Evolutionary conservation across 192 early-diverging fungal genomes (phyloP).

Genomic region (Coemansia sp.): DNA sequence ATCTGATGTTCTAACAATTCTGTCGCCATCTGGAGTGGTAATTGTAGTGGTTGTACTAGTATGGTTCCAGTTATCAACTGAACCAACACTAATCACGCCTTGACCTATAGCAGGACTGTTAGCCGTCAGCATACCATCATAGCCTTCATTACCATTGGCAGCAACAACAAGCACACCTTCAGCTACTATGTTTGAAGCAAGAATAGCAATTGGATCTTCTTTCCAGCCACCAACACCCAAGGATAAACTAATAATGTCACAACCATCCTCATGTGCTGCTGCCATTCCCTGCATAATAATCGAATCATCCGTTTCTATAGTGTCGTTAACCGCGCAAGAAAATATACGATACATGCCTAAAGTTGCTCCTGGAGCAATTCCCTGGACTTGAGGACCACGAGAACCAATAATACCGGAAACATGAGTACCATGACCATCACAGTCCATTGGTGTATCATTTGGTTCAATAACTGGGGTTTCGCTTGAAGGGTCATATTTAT

Average conservation of each 20-base stretch:
- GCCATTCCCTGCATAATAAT: conserved; percentile 63
- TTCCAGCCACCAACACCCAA: conserved; percentile 60
- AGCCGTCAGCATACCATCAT: conserved; percentile 57
- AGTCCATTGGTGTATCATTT: conserved; percentile 52
- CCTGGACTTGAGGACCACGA: conserved; percentile 46
- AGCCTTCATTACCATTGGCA: conserved; percentile 77
- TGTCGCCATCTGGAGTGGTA: neutral
- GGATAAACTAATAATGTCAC: conserved; percentile 66
- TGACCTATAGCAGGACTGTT: conserved; percentile 54
- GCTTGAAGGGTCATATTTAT: conserved; percentile 14
- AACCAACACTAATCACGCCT: conserved; percentile 62
- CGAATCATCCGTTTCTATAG: conserved; percentile 38
- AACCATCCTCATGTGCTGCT: conserved; percentile 41
- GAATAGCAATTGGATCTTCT: conserved; percentile 51
- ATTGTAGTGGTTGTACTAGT: neutral
- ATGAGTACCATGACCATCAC: conserved; percentile 70
- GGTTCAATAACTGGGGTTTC: conserved; percentile 50
- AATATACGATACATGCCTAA: conserved; percentile 68
- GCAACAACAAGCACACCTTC: conserved; percentile 62
- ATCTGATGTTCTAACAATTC: neutral
- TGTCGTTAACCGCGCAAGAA: conserved; percentile 45
- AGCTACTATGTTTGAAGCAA: conserved; percentile 48
- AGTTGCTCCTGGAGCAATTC: conserved; percentile 67
- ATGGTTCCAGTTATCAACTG: conserved; percentile 24
- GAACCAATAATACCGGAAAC: conserved; percentile 64